Base-by-base conservation (phyloP, 202 grass and related monocot species). In the Elaeis oleifera region DNA sequence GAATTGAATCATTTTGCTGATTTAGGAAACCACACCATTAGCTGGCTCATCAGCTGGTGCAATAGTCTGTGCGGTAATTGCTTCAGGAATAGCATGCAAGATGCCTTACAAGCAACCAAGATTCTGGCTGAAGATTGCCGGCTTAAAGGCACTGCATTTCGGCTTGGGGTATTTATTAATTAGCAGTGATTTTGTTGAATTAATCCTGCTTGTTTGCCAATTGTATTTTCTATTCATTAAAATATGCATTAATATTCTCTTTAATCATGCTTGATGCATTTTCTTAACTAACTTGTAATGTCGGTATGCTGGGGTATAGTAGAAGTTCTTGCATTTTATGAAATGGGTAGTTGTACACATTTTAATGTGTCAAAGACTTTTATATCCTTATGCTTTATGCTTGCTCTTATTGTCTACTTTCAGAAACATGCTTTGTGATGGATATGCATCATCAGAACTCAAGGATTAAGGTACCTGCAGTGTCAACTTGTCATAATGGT, bases 1-100 rank as follows among this genome's bases (percentile, higher is more conserved):
- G 23, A 24, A 17, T 50, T 64, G 61, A 15, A 25, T 13, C 36
- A 26, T 77, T 18, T n/a, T 73, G 50, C 60, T 68, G 32, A 71
- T 71, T 55, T 69, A 95, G 86, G 90, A 95, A 71, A 90, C 51
- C 63, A 95, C 90, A 22, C 86, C 83, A 70, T 81, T 95, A 78
- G 86, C 86, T 79, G 90, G 86, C 53, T 95, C 90, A 60, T 95
- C 90, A 75, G 90, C 90, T 82, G 90, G 90, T 69, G 90, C 90
- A 4, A 89, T 95, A 84, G 77, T 95, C 26, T 95, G 85, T 90
- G 90, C 80, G 15, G 85, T 95, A 44, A 82, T 95, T 80, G 90
- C 90, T 65, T 95, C 80, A 4, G 83, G 83, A 44, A 90, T 18
- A 82, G 81, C 71, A 95, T 90, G 90, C 75, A 87, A 78, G 86